Conservation (phyloP, 2,329 filamentous ascomycete species). For the Botrytis sinoallii region DNA sequence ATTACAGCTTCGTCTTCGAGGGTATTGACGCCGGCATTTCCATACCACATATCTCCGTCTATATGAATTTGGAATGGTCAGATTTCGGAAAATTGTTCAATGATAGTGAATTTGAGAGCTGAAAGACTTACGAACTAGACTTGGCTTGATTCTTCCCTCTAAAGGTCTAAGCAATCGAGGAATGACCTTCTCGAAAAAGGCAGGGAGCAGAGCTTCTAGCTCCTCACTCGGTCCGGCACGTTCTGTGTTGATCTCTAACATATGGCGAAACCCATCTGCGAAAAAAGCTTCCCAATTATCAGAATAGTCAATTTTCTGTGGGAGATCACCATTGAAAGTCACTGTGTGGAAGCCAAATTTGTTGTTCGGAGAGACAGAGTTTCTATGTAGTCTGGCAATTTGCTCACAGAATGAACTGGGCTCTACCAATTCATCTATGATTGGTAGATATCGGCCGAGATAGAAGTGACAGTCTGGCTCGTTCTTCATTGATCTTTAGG, state of each 20-base stretch:
- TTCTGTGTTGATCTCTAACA: background rate
- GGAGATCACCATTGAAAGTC: background rate
- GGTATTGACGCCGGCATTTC: no score
- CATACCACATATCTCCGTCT: no score
- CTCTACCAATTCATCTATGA: background rate
- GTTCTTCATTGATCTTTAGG: background rate
- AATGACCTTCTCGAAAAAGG: slow-evolving; percentile 25
- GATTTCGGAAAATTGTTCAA: no score
- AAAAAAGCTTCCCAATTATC: slow-evolving; percentile 7
- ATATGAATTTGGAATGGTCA: no score
- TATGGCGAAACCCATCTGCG: background rate
- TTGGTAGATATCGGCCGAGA: background rate
- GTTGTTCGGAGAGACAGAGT: background rate
- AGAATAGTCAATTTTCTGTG: background rate
- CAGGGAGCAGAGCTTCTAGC: slow-evolving; percentile 23
- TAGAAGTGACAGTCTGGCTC: background rate
- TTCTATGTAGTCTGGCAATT: background rate
- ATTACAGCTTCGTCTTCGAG: no score
- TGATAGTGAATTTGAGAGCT: no score
- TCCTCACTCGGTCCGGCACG: slow-evolving; percentile 26
- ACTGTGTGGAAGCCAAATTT: background rate
- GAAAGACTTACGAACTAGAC: slow-evolving; percentile 22
- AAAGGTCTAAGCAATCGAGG: slow-evolving; percentile 26
- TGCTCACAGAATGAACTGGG: background rate
- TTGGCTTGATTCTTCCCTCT: slow-evolving; percentile 28